Evolutionary conservation across 306 rosid genomes (phyloP).

Genomic region (Parietaria judaica): DNA sequence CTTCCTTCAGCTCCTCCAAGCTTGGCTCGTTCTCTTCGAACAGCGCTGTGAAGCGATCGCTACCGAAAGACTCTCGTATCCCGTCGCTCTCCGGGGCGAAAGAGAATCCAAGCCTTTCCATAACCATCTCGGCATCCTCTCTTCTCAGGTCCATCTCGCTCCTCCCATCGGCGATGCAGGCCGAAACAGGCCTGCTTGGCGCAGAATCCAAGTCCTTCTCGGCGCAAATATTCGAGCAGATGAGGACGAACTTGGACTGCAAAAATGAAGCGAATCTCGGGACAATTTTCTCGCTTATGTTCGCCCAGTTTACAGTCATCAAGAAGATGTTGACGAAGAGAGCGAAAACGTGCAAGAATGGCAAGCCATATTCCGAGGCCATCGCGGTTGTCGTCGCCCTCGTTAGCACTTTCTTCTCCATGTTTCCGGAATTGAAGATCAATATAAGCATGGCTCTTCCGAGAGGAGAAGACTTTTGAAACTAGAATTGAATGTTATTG

Average conservation of each 20-base stretch:
- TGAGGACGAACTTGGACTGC: slow-evolving; percentile 11
- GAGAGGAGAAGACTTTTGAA: not conserved
- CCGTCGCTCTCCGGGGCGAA: slow-evolving; percentile 48
- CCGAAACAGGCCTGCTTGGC: slow-evolving; percentile 1
- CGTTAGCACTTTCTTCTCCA: slow-evolving; percentile 13
- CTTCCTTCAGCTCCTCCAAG: slow-evolving; percentile 69
- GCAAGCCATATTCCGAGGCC: slow-evolving; percentile 1
- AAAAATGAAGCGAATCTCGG: slow-evolving; percentile 21
- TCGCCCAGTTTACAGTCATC: slow-evolving; percentile 5
- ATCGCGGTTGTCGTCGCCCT: not conserved
- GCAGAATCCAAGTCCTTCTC: slow-evolving; percentile 18
- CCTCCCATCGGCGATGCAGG: not conserved
- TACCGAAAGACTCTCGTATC: slow-evolving; percentile 23
- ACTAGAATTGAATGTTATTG: not conserved
- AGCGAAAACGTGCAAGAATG: slow-evolving; percentile 15
- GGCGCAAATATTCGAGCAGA: slow-evolving; percentile 12
- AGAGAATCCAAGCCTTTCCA: slow-evolving; percentile 44
- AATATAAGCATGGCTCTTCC: slow-evolving; percentile 3
- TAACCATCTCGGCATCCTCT: slow-evolving; percentile 47
- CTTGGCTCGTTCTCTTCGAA: slow-evolving; percentile 86
- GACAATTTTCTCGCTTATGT: not conserved
- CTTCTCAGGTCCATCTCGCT: slow-evolving; percentile 32
- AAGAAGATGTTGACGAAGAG: slow-evolving; percentile 5
- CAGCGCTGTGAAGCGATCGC: slow-evolving; percentile 37
- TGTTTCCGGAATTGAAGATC: slow-evolving; percentile 18